Percentiles rank a stretch among this genome's conserved stretches.
phyloP scores from a whole-genome alignment of 23 red algal species.

The Gracilaria gracilis region DNA sequence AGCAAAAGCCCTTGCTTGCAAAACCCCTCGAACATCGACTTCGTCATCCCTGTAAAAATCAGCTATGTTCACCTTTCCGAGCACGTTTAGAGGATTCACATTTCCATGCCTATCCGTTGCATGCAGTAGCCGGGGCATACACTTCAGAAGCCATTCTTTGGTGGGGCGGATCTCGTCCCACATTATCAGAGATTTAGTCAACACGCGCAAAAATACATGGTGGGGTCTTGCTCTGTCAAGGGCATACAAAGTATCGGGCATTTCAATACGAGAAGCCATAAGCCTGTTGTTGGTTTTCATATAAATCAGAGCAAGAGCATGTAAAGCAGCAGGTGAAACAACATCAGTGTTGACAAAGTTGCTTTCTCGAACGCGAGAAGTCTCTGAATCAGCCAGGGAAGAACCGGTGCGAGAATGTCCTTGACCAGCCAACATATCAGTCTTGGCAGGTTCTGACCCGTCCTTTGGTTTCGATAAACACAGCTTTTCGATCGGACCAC shows the following conservation, averaged over 20 bases:
- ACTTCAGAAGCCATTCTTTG: constrained; percentile 58
- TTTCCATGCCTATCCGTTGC: constrained; percentile 7
- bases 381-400: constrained; percentile 60
- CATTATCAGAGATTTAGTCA: constrained; percentile 82
- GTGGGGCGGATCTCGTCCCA: constrained; percentile 86
- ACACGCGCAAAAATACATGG: constrained; percentile 74
- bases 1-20: constrained; percentile 70
- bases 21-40: constrained; percentile 63
- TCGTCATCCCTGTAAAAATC: constrained; percentile 48
- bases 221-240: constrained; percentile 84
- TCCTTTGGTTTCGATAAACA: constrained; percentile 6
- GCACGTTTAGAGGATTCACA: constrained; percentile 40
- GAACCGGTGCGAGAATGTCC: constrained; percentile 28
- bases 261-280: constrained; percentile 66
- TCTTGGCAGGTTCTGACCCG: constrained; percentile 6
- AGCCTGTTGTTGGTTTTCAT: constrained; percentile 73
- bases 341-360: constrained; percentile 71
- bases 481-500: constrained; percentile 54
- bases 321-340: constrained; percentile 75
- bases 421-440: constrained; percentile 18
- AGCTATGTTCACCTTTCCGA: constrained; percentile 40
- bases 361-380: constrained; percentile 71
- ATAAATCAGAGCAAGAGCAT: constrained; percentile 82
- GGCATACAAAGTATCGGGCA: constrained; percentile 62
- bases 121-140: constrained; percentile 62